Percentiles rank a stretch among this genome's conserved stretches.
Evolutionary conservation across 345 rosid genomes (phyloP).

Genomic region (Eucalyptus dawsonii): DNA sequence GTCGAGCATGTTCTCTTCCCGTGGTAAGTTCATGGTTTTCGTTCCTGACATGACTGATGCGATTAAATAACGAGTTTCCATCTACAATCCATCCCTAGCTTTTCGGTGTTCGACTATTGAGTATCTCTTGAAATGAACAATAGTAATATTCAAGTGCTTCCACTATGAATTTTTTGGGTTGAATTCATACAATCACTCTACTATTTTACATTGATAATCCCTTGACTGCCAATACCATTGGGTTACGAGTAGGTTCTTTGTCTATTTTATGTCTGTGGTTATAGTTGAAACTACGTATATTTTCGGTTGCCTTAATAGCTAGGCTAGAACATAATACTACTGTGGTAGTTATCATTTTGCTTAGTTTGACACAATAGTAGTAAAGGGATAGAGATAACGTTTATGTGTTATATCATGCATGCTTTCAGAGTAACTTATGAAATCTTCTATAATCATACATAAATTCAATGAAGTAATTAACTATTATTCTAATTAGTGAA

Average conservation of each 20-base stretch:
- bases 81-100: not conserved
- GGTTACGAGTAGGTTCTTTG: not conserved
- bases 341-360: not conserved
- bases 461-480: not conserved
- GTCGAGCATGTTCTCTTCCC: conserved; percentile 27
- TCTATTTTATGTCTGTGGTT: not conserved
- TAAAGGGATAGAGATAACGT: not conserved
- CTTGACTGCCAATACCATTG: not conserved
- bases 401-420: not conserved
- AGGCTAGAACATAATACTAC: not conserved
- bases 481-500: not conserved
- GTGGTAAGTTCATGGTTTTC: conserved; percentile 26
- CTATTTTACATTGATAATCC: not conserved
- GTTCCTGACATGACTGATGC: not conserved
- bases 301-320: not conserved
- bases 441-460: not conserved
- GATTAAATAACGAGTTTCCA: not conserved
- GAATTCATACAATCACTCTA: not conserved
- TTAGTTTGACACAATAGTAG: not conserved
- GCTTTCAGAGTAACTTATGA: not conserved
- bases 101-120: not conserved
- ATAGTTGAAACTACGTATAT: not conserved
- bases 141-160: not conserved
- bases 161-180: not conserved
- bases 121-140: not conserved